These are phyloP conservation scores for Helotiales sp. DNA, from an alignment of 2,329 filamentous ascomycete species.

Conservation along the genomic window DNA sequence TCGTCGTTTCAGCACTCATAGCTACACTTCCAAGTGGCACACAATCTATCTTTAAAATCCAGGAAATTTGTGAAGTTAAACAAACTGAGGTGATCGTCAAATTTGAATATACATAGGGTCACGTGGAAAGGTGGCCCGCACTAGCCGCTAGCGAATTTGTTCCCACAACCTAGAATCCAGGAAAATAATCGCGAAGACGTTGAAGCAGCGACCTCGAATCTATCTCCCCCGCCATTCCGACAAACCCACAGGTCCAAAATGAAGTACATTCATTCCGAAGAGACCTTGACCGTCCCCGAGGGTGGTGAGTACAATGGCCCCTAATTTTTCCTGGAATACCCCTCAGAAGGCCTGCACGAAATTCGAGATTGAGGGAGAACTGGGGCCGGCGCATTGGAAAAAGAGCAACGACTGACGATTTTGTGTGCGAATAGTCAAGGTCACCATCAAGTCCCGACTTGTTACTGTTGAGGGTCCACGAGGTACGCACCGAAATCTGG, in stretches of 20 bases:
- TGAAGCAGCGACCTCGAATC: conserved; percentile 24
- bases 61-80: too few relatives aligned
- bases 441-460: conserved; percentile 94
- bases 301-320: conserved; percentile 73
- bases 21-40: too few relatives aligned
- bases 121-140: too few relatives aligned
- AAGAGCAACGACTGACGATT: conserved; percentile 44
- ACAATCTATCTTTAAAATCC: too few relatives aligned
- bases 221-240: conserved; percentile 35
- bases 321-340: background rate
- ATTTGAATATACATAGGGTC: too few relatives aligned
- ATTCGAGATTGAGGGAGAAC: conserved; percentile 18
- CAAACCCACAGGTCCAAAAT: conserved; percentile 68
- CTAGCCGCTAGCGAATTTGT: too few relatives aligned
- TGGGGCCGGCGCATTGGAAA: conserved; percentile 19
- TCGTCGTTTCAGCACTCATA: too few relatives aligned
- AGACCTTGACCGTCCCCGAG: conserved; percentile 93
- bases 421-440: conserved; percentile 75
- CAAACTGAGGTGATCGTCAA: too few relatives aligned
- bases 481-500: conserved; percentile 59
- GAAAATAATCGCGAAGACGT: conserved; percentile 15
- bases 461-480: conserved; percentile 97
- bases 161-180: background rate
- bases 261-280: conserved; percentile 99
- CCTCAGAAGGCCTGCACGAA: conserved; percentile 5